Percentiles rank a stretch among this genome's conserved stretches.
Conservation (phyloP, 176 grass and related monocot species). For the Neostapfia colusana region DNA sequence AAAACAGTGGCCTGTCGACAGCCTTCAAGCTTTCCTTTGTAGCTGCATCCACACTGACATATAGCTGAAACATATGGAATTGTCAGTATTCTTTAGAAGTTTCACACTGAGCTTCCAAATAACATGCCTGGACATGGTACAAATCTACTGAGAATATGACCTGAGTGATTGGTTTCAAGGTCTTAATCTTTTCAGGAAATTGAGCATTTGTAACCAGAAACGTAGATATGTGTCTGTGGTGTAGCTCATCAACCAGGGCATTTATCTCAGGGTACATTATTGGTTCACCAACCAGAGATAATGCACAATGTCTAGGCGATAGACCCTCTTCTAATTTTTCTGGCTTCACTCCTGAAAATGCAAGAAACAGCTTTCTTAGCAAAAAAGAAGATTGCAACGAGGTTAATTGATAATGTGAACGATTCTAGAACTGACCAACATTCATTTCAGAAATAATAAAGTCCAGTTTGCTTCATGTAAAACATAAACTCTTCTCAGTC, state of each 20-base stretch:
- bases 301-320: slow-evolving; percentile 82
- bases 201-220: slow-evolving; percentile 99
- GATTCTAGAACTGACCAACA: neutral
- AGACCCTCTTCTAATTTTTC: slow-evolving; percentile 79
- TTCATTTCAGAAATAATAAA: neutral
- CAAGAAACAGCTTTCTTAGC: slow-evolving; percentile 11
- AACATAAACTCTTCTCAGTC: neutral
- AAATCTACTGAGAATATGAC: slow-evolving; percentile 39
- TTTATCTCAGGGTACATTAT: slow-evolving; percentile 99
- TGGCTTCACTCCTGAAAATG: slow-evolving; percentile 71
- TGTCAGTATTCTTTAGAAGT: slow-evolving; percentile 34
- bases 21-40: slow-evolving; percentile 97
- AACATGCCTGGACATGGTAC: neutral
- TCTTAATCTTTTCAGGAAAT: slow-evolving; percentile 90
- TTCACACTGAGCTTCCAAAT: slow-evolving; percentile 7
- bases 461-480: slow-evolving; percentile 2
- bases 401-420: neutral
- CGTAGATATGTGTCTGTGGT: slow-evolving; percentile 79
- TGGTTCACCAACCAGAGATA: slow-evolving; percentile 96
- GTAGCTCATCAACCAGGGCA: slow-evolving; percentile 83
- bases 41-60: slow-evolving; percentile 93
- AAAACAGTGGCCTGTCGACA: slow-evolving; percentile 89
- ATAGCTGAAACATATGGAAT: slow-evolving; percentile 57
- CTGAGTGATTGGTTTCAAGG: slow-evolving; percentile 83
- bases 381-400: neutral